Evolutionary conservation across 208 protist species (phyloP).

Genomic region (Trypanosoma platydactyli): DNA sequence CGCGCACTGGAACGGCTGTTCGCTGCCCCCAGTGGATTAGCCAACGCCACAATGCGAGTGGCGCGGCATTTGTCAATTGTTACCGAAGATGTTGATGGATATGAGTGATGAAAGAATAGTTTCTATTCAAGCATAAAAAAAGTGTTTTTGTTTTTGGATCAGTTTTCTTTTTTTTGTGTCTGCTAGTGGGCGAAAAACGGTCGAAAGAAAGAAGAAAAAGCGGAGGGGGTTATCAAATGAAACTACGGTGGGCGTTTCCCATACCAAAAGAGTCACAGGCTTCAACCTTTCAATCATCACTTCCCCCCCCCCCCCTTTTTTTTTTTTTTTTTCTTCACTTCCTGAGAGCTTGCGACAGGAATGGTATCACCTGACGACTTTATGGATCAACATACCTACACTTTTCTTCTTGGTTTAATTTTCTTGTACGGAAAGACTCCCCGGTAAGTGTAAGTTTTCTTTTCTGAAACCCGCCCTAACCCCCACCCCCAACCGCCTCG

Average conservation of each 20-base stretch:
- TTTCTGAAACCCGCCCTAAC: no score
- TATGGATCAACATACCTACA: no score
- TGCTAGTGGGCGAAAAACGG: background rate
- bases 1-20: constrained; percentile 27
- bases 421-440: no score
- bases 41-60: constrained; percentile 20
- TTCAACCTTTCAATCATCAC: background rate
- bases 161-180: constrained; percentile 18
- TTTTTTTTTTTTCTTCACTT: constrained; percentile 7
- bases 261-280: no score
- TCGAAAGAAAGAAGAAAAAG: no score
- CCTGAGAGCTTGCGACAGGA: no score
- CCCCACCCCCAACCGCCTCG: no score
- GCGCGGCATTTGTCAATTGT: constrained; percentile 13
- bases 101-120: background rate
- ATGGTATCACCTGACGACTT: no score
- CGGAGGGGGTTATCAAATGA: no score
- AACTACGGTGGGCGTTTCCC: no score
- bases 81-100: constrained; percentile 3
- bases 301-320: constrained; percentile 13
- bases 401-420: no score
- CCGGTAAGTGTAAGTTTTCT: no score
- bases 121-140: background rate
- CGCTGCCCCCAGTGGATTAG: constrained; percentile 26
- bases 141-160: constrained; percentile 9